These are phyloP conservation scores for Neurospora sp. DNA, from an alignment of 495 filamentous ascomycete genomes.

Conservation along the genomic window DNA sequence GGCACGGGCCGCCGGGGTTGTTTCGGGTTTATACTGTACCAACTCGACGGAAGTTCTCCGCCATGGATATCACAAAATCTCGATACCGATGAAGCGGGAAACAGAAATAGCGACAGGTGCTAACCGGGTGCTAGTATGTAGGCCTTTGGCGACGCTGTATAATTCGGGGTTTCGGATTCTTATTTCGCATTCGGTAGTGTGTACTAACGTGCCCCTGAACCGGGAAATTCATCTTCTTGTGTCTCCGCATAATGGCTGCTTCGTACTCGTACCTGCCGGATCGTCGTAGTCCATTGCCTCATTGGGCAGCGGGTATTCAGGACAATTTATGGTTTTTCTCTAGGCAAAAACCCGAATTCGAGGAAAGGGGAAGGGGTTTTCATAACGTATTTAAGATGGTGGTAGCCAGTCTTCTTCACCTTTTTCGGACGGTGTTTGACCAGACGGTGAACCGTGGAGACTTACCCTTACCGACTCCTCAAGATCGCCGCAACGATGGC, in stretches of 20 bases:
- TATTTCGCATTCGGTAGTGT: neutral
- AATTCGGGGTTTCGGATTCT: neutral
- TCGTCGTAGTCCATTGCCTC: neutral
- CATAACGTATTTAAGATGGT: neutral
- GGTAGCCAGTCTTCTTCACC: neutral
- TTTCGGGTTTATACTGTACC: neutral
- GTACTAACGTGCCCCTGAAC: neutral
- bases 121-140: neutral
- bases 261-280: conserved; percentile 11
- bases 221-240: neutral
- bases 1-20: neutral
- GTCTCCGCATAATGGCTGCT: neutral
- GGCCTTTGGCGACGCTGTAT: neutral
- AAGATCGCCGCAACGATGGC: conserved; percentile 4
- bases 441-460: neutral
- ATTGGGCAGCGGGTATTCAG: neutral
- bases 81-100: neutral
- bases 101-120: neutral
- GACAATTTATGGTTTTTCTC: neutral
- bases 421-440: neutral
- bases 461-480: neutral
- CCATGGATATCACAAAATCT: neutral
- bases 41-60: neutral
- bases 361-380: neutral
- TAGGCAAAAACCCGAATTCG: neutral